Percentiles rank a stretch among this genome's conserved stretches.
These are phyloP conservation scores for Monosporascus cannonballus DNA, from an alignment of 2,329 filamentous ascomycete genomes.

Conservation along the genomic window DNA sequence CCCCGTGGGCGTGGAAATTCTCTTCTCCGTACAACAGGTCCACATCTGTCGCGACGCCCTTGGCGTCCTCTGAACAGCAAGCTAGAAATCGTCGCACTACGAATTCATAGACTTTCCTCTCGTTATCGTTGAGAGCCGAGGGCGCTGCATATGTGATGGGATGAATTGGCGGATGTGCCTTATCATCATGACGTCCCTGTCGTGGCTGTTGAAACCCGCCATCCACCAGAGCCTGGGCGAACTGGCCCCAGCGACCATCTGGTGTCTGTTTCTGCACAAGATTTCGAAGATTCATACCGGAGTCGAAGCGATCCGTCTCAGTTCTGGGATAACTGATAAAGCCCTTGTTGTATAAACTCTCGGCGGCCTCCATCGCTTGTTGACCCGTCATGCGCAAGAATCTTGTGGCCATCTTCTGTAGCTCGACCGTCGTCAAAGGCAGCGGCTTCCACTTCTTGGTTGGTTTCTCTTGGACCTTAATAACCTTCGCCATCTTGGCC, in stretches of 20 bases:
- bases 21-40: slow-evolving; percentile 82
- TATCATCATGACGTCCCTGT: slow-evolving; percentile 83
- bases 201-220: slow-evolving; percentile 78
- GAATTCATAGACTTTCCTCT: slow-evolving; percentile 84
- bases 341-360: slow-evolving; percentile 83
- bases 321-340: slow-evolving; percentile 98
- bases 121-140: slow-evolving; percentile 56
- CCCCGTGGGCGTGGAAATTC: slow-evolving; percentile 71
- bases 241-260: slow-evolving; percentile 71
- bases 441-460: slow-evolving; percentile 92
- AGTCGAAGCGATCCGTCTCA: slow-evolving; percentile 93
- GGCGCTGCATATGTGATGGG: slow-evolving; percentile 79
- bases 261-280: slow-evolving; percentile 80
- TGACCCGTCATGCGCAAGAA: slow-evolving; percentile 89
- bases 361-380: slow-evolving; percentile 81
- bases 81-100: slow-evolving; percentile 87
- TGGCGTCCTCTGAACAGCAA: slow-evolving; percentile 91
- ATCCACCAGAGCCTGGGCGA: slow-evolving; percentile 67
- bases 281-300: slow-evolving; percentile 74
- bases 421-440: slow-evolving; percentile 88
- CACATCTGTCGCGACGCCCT: slow-evolving; percentile 78
- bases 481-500: slow-evolving; percentile 72
- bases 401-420: slow-evolving; percentile 90
- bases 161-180: slow-evolving; percentile 95
- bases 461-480: slow-evolving; percentile 81